Evolutionary conservation across 2,329 filamentous ascomycete genomes (phyloP), one percentile per base, ranked within the genome.

Genomic region (Talaromyces sp.): DNA sequence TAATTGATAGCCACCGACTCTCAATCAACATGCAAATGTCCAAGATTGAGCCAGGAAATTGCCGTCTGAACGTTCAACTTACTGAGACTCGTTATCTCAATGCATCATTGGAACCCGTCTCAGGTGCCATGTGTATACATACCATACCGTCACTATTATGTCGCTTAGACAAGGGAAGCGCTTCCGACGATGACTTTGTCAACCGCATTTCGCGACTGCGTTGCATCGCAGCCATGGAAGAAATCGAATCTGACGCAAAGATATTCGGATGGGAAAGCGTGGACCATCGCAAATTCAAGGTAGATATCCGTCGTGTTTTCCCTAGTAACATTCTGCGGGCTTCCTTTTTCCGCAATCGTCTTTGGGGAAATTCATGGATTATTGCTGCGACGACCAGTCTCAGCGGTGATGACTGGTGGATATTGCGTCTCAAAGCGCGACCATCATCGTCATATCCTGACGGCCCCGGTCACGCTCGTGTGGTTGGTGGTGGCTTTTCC

Each of bases 361-460:
- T 86, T n/a, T 96, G 93, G 91, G 83, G 83, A 10, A 74, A 84
- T 15, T 81, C 85, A 61, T 97, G 92, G 91, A 86, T 89, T 68
- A 79, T 96, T 45, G 88, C 89, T 69, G 84, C 90, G 54, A 87
- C 88, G 61, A 84, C 92, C 74, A 88, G 89, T 73, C 82, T 91
- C 72, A 83, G 84, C 72, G 91, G 91, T 62, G 91, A 95, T 73
- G 85, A 84, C 67, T 96, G 91, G 91, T 93, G 89, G 88, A 80
- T 93, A 67, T 81, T 92, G 29, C 76, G 77, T 67, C 65, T 77
- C 69, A 70, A 67, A 53, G 65, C 71, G 31, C 62, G 62, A 31
- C 51, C 69, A 27, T 59, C 70, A 19, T 40, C 70, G n/a, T 40
- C 70, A 40, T 47, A 68, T 47, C 67, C 69, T 45, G 53, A 49